Percentiles rank a stretch among this genome's conserved stretches.
These are phyloP conservation scores for Ambrosiella cleistominuta DNA, from an alignment of 2,329 filamentous ascomycete species.

Conservation along the genomic window DNA sequence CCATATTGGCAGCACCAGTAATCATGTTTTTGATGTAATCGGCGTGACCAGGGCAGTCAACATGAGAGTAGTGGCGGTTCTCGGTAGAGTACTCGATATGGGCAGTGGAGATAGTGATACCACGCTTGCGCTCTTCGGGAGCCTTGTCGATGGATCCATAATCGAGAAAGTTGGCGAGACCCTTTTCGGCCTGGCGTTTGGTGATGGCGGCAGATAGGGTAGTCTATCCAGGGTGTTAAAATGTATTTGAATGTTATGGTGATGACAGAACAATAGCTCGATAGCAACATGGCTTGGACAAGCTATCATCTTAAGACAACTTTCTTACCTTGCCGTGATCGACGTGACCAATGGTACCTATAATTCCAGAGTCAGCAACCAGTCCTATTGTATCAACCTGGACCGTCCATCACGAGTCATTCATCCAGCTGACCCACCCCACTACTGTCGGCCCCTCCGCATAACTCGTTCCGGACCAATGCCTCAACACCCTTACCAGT, in stretches of 20 bases:
- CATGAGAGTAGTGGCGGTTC: constrained; percentile 91
- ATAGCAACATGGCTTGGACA: neutral
- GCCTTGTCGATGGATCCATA: constrained; percentile 98
- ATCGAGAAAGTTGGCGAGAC: constrained; percentile 83
- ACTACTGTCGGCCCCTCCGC: neutral
- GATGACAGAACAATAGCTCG: neutral
- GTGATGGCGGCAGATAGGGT: constrained; percentile 97
- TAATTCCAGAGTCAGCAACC: constrained; percentile 14
- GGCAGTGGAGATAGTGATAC: constrained; percentile 96
- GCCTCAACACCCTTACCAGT: neutral
- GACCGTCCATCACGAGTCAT: neutral
- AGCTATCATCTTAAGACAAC: neutral
- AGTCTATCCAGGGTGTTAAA: constrained; percentile 43
- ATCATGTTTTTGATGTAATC: constrained; percentile 99
- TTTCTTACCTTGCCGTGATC: constrained; percentile 86
- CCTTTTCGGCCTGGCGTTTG: constrained; percentile 92
- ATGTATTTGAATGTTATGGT: neutral
- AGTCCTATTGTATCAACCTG: neutral
- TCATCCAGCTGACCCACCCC: neutral
- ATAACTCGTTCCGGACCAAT: neutral
- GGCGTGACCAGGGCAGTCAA: constrained; percentile 98
- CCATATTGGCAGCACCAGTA: constrained; percentile 98
- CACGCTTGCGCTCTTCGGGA: constrained; percentile 97
- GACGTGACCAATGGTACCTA: constrained; percentile 95
- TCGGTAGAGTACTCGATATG: constrained; percentile 98